Evolutionary conservation across 106 monocot genomes (phyloP), one percentile per base, ranked within the genome.

Genomic region (Gastrodia elata): DNA sequence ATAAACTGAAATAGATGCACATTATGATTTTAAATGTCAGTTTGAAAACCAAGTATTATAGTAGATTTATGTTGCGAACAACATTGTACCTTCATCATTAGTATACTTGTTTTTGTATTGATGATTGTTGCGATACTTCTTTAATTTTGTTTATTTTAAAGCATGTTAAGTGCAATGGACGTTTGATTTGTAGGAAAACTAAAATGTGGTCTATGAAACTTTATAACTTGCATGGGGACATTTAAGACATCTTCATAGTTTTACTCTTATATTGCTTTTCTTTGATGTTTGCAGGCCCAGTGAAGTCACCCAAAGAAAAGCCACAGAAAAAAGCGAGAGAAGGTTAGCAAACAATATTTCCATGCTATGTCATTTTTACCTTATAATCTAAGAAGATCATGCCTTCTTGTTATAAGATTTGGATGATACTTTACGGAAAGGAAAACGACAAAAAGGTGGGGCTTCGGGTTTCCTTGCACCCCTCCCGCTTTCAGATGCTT

Each of bases 401-500:
- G 48, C 6, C n/a, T 65, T 68, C 30, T 70, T 20, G 67, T 76
- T 68, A 25, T 9, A 40, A 74, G 68, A 18, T 69, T 73, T 77
- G 52, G 79, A 80, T 82, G 82, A 83, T 68, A 65, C 76, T 7
- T 37, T 68, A 36, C 76, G 25, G 2, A 82, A 81, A 82, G 83
- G 79, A 44, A 98, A 98, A 65, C 81, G 72, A 25, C 80, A 58
- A 59, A 89, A 91, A 75, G 67, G 82, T 48, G 81, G 82, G 34
- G 59, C 15, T 24, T 68, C 73, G 38, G 89, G 92, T 56, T 81
- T 97, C 68, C 83, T 87, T 73, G 74, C 74, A 71, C 97, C 93
- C 36, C 84, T 90, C 65, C 80, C 65, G 75, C 84, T 98, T 76
- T 98, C 93, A 38, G 88, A 91, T 81, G 97, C 93, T 83, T 61